A percentile compares a stretch with the other conserved stretches of the same genome.
These are phyloP conservation scores for Euphorbia neoarborescens DNA, from an alignment of 441 rosid genomes.

Conservation along the genomic window DNA sequence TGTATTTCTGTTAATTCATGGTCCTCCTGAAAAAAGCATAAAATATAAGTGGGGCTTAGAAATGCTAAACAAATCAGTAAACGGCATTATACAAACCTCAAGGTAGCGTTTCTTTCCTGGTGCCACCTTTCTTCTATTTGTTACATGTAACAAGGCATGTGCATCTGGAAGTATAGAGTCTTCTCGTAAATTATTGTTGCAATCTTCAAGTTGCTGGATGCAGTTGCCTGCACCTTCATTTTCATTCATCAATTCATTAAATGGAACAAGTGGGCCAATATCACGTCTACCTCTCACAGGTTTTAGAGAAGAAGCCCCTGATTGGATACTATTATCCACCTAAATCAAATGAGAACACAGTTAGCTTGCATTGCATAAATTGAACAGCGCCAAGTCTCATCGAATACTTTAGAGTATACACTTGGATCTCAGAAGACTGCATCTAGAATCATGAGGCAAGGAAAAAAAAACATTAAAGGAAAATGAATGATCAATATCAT, in stretches of 20 bases:
- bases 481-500: neutral
- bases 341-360: constrained; percentile 24
- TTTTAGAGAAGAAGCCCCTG: constrained; percentile 43
- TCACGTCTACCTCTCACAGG: constrained; percentile 36
- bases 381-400: neutral
- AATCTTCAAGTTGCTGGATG: constrained; percentile 37
- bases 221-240: constrained; percentile 28
- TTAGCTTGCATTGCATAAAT: constrained; percentile 9
- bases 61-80: constrained; percentile 16
- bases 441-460: neutral
- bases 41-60: constrained; percentile 23
- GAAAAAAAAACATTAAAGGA: neutral
- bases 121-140: constrained; percentile 67
- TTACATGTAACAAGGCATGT: constrained; percentile 59
- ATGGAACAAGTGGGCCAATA: constrained; percentile 63
- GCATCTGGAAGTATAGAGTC: constrained; percentile 61
- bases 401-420: neutral
- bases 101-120: constrained; percentile 41
- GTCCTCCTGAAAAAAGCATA: constrained; percentile 45
- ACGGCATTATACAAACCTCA: constrained; percentile 46
- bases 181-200: constrained; percentile 25
- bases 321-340: constrained; percentile 39
- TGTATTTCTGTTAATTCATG: constrained; percentile 38
- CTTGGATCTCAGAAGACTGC: neutral
- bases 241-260: constrained; percentile 51